A percentile compares a stretch with the other conserved stretches of the same genome.
Conservation (phyloP, 2,329 filamentous ascomycete genomes). For the Aspergillus novofumigatus region DNA sequence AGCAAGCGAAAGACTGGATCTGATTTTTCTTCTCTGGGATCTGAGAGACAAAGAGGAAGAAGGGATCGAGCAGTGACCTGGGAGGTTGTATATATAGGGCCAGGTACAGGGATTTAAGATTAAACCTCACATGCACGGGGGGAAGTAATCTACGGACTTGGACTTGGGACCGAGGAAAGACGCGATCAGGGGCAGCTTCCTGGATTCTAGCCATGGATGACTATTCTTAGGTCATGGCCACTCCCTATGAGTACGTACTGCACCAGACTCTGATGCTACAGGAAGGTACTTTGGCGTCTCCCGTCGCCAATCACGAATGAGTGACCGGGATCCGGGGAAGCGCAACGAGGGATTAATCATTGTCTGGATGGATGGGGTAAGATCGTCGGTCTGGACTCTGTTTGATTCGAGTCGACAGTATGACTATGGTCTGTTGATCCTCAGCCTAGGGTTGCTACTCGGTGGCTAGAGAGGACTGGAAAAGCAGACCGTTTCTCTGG, state of each 20-base stretch:
- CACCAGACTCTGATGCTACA: neutral
- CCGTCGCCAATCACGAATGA: neutral
- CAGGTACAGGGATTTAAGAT: neutral
- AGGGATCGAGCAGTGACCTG: neutral
- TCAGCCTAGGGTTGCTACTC: neutral
- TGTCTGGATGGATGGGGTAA: neutral
- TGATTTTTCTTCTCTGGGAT: slow-evolving; percentile 3
- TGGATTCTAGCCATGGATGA: neutral
- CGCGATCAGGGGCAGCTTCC: slow-evolving; percentile 8
- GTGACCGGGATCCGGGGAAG: slow-evolving; percentile 2
- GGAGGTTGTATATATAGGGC: slow-evolving; percentile 10
- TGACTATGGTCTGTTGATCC: neutral
- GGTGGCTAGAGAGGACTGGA: neutral
- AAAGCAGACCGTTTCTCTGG: neutral
- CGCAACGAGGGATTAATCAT: slow-evolving; percentile 4
- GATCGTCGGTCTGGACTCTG: slow-evolving; percentile 15
- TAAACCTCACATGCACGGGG: slow-evolving; percentile 10
- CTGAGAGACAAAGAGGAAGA: neutral
- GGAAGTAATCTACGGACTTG: slow-evolving; percentile 1
- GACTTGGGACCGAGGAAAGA: slow-evolving; percentile 1
- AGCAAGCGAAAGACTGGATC: slow-evolving; percentile 13
- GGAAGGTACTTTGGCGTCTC: neutral
- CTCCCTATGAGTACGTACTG: neutral
- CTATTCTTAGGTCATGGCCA: neutral
- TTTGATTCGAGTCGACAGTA: neutral